Conservation (phyloP, 2,329 filamentous ascomycete genomes). For the Ophiocordyceps polyrhachis-furcata region DNA sequence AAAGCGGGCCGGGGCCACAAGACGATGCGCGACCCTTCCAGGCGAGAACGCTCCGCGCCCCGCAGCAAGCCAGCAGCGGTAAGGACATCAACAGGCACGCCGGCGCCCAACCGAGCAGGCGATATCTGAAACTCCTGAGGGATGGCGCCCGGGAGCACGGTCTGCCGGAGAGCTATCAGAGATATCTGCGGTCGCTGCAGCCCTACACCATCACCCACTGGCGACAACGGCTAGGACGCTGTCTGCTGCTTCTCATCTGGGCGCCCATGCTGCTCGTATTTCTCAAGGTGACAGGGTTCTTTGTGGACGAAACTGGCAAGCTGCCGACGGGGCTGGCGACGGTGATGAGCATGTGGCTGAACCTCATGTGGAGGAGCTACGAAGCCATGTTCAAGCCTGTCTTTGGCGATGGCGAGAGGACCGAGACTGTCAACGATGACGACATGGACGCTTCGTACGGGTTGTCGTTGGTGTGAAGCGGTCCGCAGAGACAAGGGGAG, state of each 20-base stretch:
- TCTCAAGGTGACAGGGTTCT: constrained; percentile 20
- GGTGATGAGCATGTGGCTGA: constrained; percentile 32
- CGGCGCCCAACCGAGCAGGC: constrained; percentile 65
- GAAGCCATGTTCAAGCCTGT: constrained; percentile 30
- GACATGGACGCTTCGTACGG: constrained; percentile 9
- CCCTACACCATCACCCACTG: constrained; percentile 51
- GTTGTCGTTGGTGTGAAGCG: constrained; percentile 1
- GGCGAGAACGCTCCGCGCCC: constrained; percentile 70
- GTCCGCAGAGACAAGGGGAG: neutral
- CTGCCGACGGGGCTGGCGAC: constrained; percentile 48
- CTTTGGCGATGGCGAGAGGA: constrained; percentile 78
- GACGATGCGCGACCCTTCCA: constrained; percentile 46
- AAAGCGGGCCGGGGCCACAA: constrained; percentile 36
- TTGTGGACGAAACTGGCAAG: constrained; percentile 47
- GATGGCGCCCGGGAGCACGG: constrained; percentile 62
- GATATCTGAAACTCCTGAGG: constrained; percentile 67
- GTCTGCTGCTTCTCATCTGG: constrained; percentile 42
- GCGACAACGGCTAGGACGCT: constrained; percentile 46
- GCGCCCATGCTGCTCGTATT: constrained; percentile 34
- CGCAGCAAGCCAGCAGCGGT: constrained; percentile 15
- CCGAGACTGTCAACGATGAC: constrained; percentile 10
- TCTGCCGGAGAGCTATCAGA: constrained; percentile 62
- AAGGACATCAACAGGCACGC: constrained; percentile 29
- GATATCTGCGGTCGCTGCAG: constrained; percentile 49
- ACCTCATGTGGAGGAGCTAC: constrained; percentile 24